Percentiles rank a stretch among this genome's conserved stretches.
These are phyloP conservation scores for Arthroderma sp. DNA, from an alignment of 2,329 filamentous ascomycete species.

Conservation along the genomic window DNA sequence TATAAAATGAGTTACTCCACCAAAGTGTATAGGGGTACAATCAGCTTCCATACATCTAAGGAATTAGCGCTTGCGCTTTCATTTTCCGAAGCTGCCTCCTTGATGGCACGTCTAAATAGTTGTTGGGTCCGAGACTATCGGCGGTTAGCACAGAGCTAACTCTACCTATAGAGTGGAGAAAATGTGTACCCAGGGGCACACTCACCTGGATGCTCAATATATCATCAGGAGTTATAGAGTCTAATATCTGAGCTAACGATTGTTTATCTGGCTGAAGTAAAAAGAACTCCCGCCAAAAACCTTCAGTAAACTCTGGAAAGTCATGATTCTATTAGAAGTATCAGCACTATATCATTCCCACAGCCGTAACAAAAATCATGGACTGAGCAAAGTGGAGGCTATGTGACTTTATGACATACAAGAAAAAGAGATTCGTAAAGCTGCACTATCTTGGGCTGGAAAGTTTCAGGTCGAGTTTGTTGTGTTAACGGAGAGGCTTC, in stretches of 20 bases:
- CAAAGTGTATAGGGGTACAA: background rate
- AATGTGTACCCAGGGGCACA: constrained; percentile 3
- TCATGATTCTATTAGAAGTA: constrained; percentile 3
- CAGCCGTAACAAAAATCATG: constrained; percentile 13
- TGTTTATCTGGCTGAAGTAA: constrained; percentile 66
- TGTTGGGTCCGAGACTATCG: constrained; percentile 56
- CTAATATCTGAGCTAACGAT: constrained; percentile 55
- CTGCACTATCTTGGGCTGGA: constrained; percentile 86
- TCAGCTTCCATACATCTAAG: constrained; percentile 53
- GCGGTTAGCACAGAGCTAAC: background rate
- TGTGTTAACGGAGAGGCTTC: constrained; percentile 87
- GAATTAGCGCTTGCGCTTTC: constrained; percentile 61
- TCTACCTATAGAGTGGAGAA: background rate
- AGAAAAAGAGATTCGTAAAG: constrained; percentile 75
- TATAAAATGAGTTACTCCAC: constrained; percentile 23
- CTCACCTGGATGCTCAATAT: constrained; percentile 59
- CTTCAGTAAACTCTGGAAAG: constrained; percentile 55
- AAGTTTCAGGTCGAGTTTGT: constrained; percentile 76
- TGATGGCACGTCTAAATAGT: constrained; percentile 62
- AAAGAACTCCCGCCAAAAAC: constrained; percentile 96
- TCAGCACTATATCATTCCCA: constrained; percentile 4
- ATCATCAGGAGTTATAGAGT: constrained; percentile 58
- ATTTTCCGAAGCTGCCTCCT: constrained; percentile 48
- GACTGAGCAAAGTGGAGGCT: no score
- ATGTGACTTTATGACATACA: constrained; percentile 22